These are phyloP conservation scores for Endogone sp. DNA, from an alignment of 192 early-diverging fungal genomes.

Conservation along the genomic window DNA sequence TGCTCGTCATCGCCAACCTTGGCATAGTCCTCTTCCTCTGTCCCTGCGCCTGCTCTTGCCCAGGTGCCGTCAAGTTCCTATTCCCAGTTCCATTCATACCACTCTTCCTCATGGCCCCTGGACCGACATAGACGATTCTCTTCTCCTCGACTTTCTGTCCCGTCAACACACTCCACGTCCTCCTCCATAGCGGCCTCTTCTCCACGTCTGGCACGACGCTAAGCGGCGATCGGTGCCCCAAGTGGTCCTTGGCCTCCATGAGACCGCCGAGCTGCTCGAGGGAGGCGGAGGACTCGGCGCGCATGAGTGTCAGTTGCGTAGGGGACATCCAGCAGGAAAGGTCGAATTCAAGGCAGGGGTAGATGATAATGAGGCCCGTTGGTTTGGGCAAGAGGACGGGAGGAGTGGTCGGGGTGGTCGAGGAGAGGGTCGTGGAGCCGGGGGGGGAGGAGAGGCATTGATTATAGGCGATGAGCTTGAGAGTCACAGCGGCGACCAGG, in stretches of 20 bases:
- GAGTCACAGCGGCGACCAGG: conserved; percentile 68
- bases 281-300: conserved; percentile 51
- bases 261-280: conserved; percentile 20
- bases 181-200: conserved; percentile 30
- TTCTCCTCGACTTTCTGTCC: background rate
- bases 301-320: conserved; percentile 52
- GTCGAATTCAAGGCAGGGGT: conserved; percentile 88
- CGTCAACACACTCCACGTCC: background rate
- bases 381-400: conserved; percentile 55
- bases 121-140: background rate
- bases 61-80: background rate
- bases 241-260: conserved; percentile 59
- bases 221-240: conserved; percentile 66
- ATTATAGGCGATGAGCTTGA: conserved; percentile 66
- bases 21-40: conserved; percentile 7
- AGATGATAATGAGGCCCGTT: conserved; percentile 77
- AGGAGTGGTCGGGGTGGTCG: background rate
- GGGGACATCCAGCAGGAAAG: conserved; percentile 89
- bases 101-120: background rate
- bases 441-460: conserved; percentile 11
- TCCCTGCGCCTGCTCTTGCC: background rate
- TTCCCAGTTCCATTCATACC: background rate
- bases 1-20: conserved; percentile 69
- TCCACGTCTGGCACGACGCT: conserved; percentile 44
- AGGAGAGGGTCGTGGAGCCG: conserved; percentile 2